Evolutionary conservation across 2,329 filamentous ascomycete genomes (phyloP).

Genomic region (Sporothrix inflata): DNA sequence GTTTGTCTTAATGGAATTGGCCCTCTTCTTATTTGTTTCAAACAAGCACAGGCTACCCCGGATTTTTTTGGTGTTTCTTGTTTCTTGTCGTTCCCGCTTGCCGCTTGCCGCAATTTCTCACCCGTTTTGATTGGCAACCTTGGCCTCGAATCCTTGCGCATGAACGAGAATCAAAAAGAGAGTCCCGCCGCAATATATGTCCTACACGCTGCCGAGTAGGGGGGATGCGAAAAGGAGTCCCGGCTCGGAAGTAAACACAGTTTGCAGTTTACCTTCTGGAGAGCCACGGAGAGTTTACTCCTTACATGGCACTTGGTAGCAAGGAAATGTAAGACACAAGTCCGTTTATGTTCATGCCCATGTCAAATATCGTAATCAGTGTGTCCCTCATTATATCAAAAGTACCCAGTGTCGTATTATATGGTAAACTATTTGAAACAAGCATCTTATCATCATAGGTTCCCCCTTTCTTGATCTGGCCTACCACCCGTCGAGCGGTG

Average conservation of each 20-base stretch:
- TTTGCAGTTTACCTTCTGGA: background rate
- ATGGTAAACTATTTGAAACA: background rate
- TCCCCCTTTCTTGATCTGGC: background rate
- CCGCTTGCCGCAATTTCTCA: background rate
- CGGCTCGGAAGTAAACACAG: background rate
- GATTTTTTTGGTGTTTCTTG: background rate
- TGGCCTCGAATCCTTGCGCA: background rate
- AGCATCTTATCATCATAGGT: background rate
- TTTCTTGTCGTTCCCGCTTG: background rate
- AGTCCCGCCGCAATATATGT: background rate
- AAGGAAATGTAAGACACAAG: background rate
- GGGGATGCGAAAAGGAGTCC: too few relatives aligned
- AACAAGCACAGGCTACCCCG: conserved; percentile 10
- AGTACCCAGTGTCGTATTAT: background rate
- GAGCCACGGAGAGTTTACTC: background rate
- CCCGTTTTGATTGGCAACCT: background rate
- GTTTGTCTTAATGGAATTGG: background rate
- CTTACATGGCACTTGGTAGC: background rate
- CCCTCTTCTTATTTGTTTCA: background rate
- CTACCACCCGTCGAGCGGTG: conserved; percentile 68
- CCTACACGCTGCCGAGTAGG: too few relatives aligned
- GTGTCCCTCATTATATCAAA: background rate
- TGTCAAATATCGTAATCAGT: background rate
- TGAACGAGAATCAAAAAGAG: background rate
- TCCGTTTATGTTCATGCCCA: background rate